phyloP scores from a whole-genome alignment of 2,329 filamentous ascomycete genomes.

The Knufia petricola region DNA sequence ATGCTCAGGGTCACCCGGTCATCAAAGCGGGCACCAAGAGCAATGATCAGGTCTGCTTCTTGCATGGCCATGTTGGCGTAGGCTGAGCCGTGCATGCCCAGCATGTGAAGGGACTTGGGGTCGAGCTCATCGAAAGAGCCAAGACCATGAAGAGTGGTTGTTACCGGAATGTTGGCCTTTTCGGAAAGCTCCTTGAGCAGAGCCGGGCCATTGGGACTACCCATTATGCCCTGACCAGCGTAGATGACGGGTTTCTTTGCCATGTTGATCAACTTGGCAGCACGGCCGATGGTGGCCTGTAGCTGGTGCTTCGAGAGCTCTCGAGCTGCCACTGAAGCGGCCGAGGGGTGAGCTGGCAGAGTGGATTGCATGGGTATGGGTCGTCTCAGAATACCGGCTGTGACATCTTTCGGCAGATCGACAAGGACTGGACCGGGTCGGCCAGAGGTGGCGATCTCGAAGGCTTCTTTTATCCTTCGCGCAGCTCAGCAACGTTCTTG shows the following conservation, averaged over 20 bases:
- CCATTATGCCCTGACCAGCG: conserved; percentile 81
- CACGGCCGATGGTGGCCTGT: conserved; percentile 60
- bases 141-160: conserved; percentile 87
- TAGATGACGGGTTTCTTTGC: conserved; percentile 94
- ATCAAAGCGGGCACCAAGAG: conserved; percentile 87
- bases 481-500: conserved; percentile 86
- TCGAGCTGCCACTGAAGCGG: conserved; percentile 71
- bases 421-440: conserved; percentile 90
- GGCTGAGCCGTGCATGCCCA: conserved; percentile 94
- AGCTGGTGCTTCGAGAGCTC: conserved; percentile 65
- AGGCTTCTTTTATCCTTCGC: conserved; percentile 90
- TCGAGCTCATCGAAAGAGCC: conserved; percentile 89
- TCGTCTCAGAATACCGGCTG: conserved; percentile 68
- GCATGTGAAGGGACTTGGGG: conserved; percentile 91
- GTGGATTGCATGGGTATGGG: conserved; percentile 70
- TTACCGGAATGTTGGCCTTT: conserved; percentile 85
- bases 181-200: conserved; percentile 79
- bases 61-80: conserved; percentile 99
- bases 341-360: conserved; percentile 72
- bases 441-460: conserved; percentile 92
- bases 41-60: conserved; percentile 90
- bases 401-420: conserved; percentile 93
- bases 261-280: conserved; percentile 72
- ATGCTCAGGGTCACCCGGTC: conserved; percentile 83
- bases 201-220: conserved; percentile 65